These are phyloP conservation scores for Metroxylon sagu DNA, from an alignment of 176 grass and related monocot species.

Conservation along the genomic window DNA sequence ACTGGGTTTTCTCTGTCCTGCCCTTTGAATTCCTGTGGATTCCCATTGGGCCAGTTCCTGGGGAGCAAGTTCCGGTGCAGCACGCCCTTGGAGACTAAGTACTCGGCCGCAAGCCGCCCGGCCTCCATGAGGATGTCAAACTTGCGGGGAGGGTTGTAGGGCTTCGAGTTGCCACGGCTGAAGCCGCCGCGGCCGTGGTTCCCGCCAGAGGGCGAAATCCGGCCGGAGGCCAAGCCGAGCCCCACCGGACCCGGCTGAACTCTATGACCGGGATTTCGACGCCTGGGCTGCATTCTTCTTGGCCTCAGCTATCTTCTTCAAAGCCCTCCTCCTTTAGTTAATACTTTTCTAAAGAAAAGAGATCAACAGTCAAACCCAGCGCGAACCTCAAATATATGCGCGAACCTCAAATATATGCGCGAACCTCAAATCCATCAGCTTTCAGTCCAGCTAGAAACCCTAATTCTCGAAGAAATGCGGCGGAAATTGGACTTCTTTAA, in stretches of 20 bases:
- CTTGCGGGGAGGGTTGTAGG: slow-evolving; percentile 22
- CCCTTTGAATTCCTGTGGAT: slow-evolving; percentile 28
- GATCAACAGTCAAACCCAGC: no score
- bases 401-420: no score
- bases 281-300: slow-evolving; percentile 4
- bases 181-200: not conserved
- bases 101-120: slow-evolving; percentile 83
- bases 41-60: slow-evolving; percentile 18
- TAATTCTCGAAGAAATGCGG: no score
- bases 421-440: no score
- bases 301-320: no score
- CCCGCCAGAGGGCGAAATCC: slow-evolving; percentile 23
- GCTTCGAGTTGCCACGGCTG: slow-evolving; percentile 1
- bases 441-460: no score
- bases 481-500: no score
- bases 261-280: slow-evolving; percentile 4
- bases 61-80: slow-evolving; percentile 51
- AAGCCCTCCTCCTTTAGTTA: no score
- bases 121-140: slow-evolving; percentile 81
- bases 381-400: no score
- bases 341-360: no score
- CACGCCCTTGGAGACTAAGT: slow-evolving; percentile 69
- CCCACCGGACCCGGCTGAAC: not conserved
- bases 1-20: slow-evolving; percentile 15
- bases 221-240: slow-evolving; percentile 4